Percentiles rank a stretch among this genome's conserved stretches.
phyloP scores from a whole-genome alignment of 208 protist species.

The Crithidia bombi region DNA sequence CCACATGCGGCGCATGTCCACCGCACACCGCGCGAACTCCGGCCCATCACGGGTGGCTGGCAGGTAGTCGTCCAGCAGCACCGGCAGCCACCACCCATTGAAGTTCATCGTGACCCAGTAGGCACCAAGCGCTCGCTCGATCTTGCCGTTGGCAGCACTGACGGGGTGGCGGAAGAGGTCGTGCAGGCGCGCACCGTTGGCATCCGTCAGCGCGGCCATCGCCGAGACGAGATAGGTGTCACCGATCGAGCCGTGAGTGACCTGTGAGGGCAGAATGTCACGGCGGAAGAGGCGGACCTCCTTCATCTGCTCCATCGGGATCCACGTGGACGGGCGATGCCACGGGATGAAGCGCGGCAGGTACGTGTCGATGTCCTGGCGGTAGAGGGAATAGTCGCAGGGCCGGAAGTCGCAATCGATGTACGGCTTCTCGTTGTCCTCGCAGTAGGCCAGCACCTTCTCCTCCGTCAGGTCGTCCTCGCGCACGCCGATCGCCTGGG shows the following conservation, averaged over 20 bases:
- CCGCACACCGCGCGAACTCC: constrained; percentile 36
- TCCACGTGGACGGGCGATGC: constrained; percentile 58
- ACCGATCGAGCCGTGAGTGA: constrained; percentile 60
- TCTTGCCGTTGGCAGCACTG: constrained; percentile 12
- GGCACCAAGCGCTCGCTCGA: constrained; percentile 32
- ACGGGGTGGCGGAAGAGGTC: constrained; percentile 64
- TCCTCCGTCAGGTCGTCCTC: constrained; percentile 47
- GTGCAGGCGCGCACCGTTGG: constrained; percentile 40
- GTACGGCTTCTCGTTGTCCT: constrained; percentile 35
- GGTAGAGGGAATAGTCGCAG: constrained; percentile 25
- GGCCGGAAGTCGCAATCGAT: constrained; percentile 58
- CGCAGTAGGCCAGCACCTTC: constrained; percentile 38
- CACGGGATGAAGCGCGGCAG: constrained; percentile 63
- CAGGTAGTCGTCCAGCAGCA: constrained; percentile 63
- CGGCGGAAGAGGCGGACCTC: constrained; percentile 51
- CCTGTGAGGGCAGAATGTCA: constrained; percentile 42
- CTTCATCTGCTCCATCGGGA: constrained; percentile 57
- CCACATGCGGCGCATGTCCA: constrained; percentile 74
- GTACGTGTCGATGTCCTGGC: constrained; percentile 40
- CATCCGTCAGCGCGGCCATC: constrained; percentile 45
- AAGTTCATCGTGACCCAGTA: constrained; percentile 52
- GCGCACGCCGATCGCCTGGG: constrained; percentile 33
- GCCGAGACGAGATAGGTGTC: constrained; percentile 71
- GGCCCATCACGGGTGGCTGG: constrained; percentile 42
- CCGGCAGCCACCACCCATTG: constrained; percentile 56